Percentiles rank a stretch among this genome's conserved stretches.
Evolutionary conservation across 2,329 filamentous ascomycete species (phyloP).

Genomic region (Amylocarpus encephaloides): DNA sequence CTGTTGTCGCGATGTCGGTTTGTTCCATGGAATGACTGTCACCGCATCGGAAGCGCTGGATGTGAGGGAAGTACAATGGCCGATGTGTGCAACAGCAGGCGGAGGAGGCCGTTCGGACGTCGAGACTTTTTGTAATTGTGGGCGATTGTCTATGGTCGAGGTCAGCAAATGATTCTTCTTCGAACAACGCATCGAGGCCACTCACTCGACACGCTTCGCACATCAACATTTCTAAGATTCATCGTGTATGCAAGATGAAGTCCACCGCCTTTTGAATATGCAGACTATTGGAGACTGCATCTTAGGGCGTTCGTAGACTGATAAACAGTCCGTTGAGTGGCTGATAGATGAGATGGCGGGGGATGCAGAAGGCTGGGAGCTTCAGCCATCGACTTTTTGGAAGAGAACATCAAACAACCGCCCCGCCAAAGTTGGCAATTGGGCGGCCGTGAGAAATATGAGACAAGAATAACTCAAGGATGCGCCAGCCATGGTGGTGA

Average conservation of each 20-base stretch:
- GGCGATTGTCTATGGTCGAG: slow-evolving; percentile 18
- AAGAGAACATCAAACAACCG: slow-evolving; percentile 3
- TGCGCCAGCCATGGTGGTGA: too few species aligned
- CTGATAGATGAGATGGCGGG: slow-evolving; percentile 17
- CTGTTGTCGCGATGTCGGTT: slow-evolving; percentile 17
- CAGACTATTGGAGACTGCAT: slow-evolving; percentile 25
- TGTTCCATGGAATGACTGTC: slow-evolving; percentile 28
- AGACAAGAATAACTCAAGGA: too few species aligned
- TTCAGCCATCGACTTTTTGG: slow-evolving; percentile 15
- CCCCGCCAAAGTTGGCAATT: not conserved
- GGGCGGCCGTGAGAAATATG: too few species aligned
- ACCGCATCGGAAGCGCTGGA: slow-evolving; percentile 21
- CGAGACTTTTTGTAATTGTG: slow-evolving; percentile 19
- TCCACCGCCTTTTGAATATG: slow-evolving; percentile 21
- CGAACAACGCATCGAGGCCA: slow-evolving; percentile 16
- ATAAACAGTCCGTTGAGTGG: slow-evolving; percentile 21
- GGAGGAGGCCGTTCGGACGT: slow-evolving; percentile 18
- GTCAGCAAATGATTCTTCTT: slow-evolving; percentile 5
- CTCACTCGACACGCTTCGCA: slow-evolving; percentile 24
- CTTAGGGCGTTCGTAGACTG: slow-evolving; percentile 15
- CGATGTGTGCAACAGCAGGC: slow-evolving; percentile 19
- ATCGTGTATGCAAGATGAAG: slow-evolving; percentile 20
- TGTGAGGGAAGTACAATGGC: slow-evolving; percentile 22
- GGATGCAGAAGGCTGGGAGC: slow-evolving; percentile 13
- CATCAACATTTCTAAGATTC: slow-evolving; percentile 24